Percentiles rank a stretch among this genome's conserved stretches.
phyloP scores from a whole-genome alignment of 495 filamentous ascomycete species.

The Peziza echinospora region DNA sequence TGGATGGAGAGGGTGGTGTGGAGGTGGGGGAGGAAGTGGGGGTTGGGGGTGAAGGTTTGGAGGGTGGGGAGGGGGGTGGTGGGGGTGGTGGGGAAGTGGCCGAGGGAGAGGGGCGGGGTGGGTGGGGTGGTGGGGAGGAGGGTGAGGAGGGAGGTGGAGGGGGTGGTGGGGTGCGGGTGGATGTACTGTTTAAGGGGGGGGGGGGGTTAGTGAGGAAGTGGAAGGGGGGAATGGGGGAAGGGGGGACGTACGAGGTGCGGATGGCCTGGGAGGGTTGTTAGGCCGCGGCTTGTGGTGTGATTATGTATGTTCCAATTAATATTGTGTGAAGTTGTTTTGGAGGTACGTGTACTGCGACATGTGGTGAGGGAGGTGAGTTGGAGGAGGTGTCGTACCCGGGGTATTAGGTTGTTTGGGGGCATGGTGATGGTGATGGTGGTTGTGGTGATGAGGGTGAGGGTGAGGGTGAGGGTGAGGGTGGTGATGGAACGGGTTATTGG shows the following conservation, averaged over 20 bases:
- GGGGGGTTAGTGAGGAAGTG: conserved; percentile 13
- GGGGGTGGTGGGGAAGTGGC: conserved; percentile 59
- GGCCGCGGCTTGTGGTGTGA: no score
- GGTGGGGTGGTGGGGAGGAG: conserved; percentile 57
- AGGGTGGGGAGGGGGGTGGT: conserved; percentile 54
- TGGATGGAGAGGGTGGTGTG: conserved; percentile 50
- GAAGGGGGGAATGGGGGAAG: conserved; percentile 3
- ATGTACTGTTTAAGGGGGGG: conserved; percentile 38
- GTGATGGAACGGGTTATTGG: no score
- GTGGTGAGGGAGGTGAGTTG: no score
- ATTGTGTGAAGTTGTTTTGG: no score
- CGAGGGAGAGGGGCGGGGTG: conserved; percentile 45
- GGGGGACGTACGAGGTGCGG: conserved; percentile 31
- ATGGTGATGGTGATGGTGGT: no score
- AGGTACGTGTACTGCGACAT: no score
- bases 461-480: no score
- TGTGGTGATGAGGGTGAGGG: no score
- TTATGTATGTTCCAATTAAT: no score
- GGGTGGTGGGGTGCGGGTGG: conserved; percentile 30
- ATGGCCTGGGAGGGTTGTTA: conserved; percentile 33
- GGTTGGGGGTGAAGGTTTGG: conserved; percentile 55
- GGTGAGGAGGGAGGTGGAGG: conserved; percentile 38
- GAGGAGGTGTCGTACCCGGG: no score
- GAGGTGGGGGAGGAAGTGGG: conserved; percentile 48
- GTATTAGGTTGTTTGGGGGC: no score